These are phyloP conservation scores for Phytophthora pseudosyringae DNA, from an alignment of 352 stramenopile genomes.

Conservation along the genomic window DNA sequence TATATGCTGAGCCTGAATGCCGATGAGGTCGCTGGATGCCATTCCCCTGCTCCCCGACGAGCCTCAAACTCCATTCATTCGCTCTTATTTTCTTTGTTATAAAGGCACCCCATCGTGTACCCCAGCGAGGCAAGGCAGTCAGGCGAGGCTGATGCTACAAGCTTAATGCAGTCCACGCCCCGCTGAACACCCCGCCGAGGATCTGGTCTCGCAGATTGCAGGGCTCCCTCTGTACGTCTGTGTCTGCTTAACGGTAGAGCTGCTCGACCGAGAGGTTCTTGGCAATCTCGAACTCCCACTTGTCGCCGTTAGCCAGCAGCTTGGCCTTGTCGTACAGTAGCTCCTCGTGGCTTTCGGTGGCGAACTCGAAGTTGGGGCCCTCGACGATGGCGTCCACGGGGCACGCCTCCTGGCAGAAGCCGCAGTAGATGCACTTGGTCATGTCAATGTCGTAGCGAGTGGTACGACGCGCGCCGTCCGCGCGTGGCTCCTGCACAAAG, in stretches of 20 bases:
- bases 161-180: slow-evolving; percentile 4
- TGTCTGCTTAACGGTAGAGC: slow-evolving; percentile 95
- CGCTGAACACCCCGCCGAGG: neutral
- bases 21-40: neutral
- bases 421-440: slow-evolving; percentile 99
- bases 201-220: slow-evolving; percentile 2
- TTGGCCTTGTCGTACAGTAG: slow-evolving; percentile 99
- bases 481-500: slow-evolving; percentile 89
- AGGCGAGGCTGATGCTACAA: slow-evolving; percentile 16
- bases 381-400: slow-evolving; percentile 99
- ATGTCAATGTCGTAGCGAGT: slow-evolving; percentile 99
- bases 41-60: slow-evolving; percentile 5
- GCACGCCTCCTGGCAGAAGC: slow-evolving; percentile 96
- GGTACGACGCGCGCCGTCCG: slow-evolving; percentile 98
- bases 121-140: neutral
- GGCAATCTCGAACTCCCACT: slow-evolving; percentile 99
- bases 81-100: slow-evolving; percentile 45
- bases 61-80: slow-evolving; percentile 37
- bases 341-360: slow-evolving; percentile 99
- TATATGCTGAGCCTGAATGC: neutral
- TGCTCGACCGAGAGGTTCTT: slow-evolving; percentile 99
- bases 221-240: slow-evolving; percentile 8
- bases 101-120: slow-evolving; percentile 26
- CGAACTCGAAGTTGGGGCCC: slow-evolving; percentile 99
- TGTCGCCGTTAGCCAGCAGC: slow-evolving; percentile 99